Evolutionary conservation across 768 basidiomycete species (phyloP), one percentile per base, ranked within the genome.

Genomic region (Lanmaoa rubissima): DNA sequence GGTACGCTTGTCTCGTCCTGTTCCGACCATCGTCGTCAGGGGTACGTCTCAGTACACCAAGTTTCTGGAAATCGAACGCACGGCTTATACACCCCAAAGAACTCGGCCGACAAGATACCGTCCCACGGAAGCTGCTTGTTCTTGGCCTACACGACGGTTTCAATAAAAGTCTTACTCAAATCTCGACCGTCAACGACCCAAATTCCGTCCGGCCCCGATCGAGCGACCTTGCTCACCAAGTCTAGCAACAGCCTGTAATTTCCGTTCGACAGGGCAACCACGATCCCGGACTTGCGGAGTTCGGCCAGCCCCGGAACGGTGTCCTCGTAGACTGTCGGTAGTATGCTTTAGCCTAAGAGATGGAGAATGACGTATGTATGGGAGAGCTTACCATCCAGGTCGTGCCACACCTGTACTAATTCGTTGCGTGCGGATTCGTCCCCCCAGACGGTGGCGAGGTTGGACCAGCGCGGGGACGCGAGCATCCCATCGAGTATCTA

Each of bases 71-170:
- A 31, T n/a, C 8, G 28, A 7, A 70, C 82, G 39, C 43, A 87
- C 86, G 87, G 84, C 64, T 89, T 88, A 74, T 80, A 88, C 0
- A 80, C 78, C 10, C 75, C 73, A 48, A 87, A 83, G 17, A 88
- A 70, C 53, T 86, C 84, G 1, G 79, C 73, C 1, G 85, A 85
- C 53, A 89, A 78, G 21, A 88, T 69, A 1, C 76, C 74, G 55
- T 88, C 85, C 86, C 84, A 87, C 0, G 86, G 85, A 4, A 88
- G 70, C 17, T 78, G 73, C 3, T 83, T 81, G 53, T 80, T 69
- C 68, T 83, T 87, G 1, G 87, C 85, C 86, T 87, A 32, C 4
- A 10, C 4, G 4, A 17, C 1, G 31, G 31, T 16, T 31, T 31
- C 28, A 31, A 8, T 31, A 31, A 24, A 24, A 24, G 21, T 24